Evolutionary conservation across 352 stramenopile species (phyloP).

Genomic region (Globisporangium nagaii): DNA sequence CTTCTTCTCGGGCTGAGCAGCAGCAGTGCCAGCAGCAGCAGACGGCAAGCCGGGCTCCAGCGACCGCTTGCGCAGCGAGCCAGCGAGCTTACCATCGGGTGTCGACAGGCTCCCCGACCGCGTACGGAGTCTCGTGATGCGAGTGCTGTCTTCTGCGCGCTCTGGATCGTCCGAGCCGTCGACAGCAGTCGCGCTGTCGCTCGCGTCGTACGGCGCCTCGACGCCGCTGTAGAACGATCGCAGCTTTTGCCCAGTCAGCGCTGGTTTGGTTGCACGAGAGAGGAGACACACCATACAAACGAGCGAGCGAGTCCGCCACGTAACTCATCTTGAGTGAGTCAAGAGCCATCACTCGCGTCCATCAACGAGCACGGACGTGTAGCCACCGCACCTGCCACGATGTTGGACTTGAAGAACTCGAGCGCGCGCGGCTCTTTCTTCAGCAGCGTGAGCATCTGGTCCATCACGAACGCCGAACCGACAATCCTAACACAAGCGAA

Average conservation of each 20-base stretch:
- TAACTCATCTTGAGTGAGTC: neutral
- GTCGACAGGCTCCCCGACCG: constrained; percentile 22
- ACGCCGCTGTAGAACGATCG: neutral
- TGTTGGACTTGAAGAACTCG: constrained; percentile 59
- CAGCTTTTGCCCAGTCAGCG: constrained; percentile 5
- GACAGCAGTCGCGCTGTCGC: neutral
- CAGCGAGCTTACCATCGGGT: constrained; percentile 19
- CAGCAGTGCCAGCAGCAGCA: neutral
- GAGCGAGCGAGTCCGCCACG: neutral
- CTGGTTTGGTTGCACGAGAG: constrained; percentile 1
- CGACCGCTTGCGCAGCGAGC: constrained; percentile 24
- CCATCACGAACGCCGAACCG: constrained; percentile 35
- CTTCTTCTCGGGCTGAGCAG: constrained; percentile 10
- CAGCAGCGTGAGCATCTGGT: constrained; percentile 38
- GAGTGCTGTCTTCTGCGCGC: neutral
- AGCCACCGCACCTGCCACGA: constrained; percentile 40
- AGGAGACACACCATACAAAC: neutral
- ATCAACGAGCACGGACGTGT: too few species aligned
- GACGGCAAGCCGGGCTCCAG: constrained; percentile 14
- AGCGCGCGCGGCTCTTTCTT: constrained; percentile 32
- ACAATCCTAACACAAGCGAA: constrained; percentile 26
- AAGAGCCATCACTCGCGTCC: neutral
- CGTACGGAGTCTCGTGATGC: neutral
- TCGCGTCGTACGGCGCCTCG: neutral
- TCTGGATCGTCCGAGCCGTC: neutral